Conservation (phyloP, 768 basidiomycete genomes). For the Boletus sp. region DNA sequence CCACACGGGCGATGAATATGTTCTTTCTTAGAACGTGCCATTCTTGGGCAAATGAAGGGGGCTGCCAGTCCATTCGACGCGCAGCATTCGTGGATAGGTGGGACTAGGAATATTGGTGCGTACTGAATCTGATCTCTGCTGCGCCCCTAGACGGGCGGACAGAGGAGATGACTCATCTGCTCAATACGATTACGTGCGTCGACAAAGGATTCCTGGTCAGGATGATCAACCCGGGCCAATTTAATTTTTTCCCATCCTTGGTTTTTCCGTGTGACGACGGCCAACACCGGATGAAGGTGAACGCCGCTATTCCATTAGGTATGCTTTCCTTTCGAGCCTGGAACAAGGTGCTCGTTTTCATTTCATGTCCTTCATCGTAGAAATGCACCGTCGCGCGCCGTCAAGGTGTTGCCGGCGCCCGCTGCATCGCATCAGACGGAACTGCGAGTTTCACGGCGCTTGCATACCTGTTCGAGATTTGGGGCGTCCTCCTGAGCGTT, state of each 20-base stretch:
- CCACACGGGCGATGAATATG: not conserved
- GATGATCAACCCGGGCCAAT: not conserved
- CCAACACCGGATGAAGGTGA: not conserved
- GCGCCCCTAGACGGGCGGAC: not conserved
- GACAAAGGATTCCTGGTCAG: not conserved
- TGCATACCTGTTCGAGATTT: no score
- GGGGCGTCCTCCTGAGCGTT: no score
- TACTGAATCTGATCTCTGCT: not conserved
- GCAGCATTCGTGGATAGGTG: not conserved
- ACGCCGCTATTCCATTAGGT: not conserved
- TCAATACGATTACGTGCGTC: not conserved
- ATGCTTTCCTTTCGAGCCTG: no score
- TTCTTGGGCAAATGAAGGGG: not conserved
- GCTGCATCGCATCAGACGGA: not conserved
- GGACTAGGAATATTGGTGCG: not conserved
- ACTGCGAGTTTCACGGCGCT: no score
- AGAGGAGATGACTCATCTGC: no score
- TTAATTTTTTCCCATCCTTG: not conserved
- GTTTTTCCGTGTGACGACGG: not conserved
- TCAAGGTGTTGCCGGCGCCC: not conserved
- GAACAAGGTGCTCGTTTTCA: not conserved
- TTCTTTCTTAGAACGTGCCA: not conserved
- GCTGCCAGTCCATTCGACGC: not conserved
- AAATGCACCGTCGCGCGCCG: no score
- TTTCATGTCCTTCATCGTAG: not conserved